Base-by-base conservation (phyloP, 805 yeast genomes). In the Hanseniaspora taiwanica region DNA sequence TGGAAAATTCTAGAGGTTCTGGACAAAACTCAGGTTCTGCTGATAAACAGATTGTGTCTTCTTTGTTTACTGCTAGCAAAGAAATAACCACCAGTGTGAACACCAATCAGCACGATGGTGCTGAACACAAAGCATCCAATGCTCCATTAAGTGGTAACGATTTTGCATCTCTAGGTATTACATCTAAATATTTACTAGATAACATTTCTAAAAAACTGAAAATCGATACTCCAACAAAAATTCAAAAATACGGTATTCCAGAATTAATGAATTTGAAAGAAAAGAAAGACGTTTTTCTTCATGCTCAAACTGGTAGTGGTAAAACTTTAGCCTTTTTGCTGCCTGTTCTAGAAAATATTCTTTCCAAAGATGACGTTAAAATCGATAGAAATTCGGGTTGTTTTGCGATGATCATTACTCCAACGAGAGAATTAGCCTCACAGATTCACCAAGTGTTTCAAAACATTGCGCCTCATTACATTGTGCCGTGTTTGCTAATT, bases 301-400 rank as follows among this genome's bases (percentile, higher is more conserved):
- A 86, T 54, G 96, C 99, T 0, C 96, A 93, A 60, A 91, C 99
- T 0, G 99, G 99, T 40, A 87, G 97, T 0, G 99, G 99, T 59
- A 91, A 91, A 59, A 91, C 99, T 0, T 61, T 91, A 42, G 78
- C 97, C 0, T 93, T 82, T 56, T 64, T 80, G 3, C 62, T 93
- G 29, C 99, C 98, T 1, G 78, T 93, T 17, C 59, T 89, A 46
- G 76, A 82, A 47, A 71, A 75, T 44, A 65, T 91, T 34, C 73
- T 85, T 74, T 60, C 66, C 21, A 74, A 74, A 50, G 54, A 63
- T 27, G 62, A 61, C 7, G 63, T 57, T 9, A 31, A 31, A 31
- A 16, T 31, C 7, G 20, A 31, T 16, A 40, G 43, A 40, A 69
- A 72, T 13, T 71, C 83, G 12, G 99, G 99, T 4, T 64, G 91